Evolutionary conservation across 2,329 filamentous ascomycete genomes (phyloP), one percentile per base, ranked within the genome.

Genomic region (Botrytis cinerea): DNA sequence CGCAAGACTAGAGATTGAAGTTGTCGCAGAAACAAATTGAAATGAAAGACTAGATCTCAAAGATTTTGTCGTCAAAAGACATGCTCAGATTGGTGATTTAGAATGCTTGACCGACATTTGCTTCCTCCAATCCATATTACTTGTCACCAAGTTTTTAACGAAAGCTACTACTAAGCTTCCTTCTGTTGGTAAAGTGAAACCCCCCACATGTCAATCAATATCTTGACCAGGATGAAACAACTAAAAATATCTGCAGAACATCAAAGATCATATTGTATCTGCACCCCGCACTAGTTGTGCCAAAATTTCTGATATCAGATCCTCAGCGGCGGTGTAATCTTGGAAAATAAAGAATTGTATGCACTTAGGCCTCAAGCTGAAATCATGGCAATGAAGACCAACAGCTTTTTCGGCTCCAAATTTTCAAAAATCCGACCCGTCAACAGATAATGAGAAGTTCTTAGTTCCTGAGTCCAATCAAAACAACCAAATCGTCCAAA

Each of bases 11-110:
- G 70, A 72, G 43, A 72, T 72, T 59, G 70, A 72, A 25, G 61
- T 67, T 60, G 48, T 72, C 32, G 70, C 70, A 45, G 60, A 72
- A 72, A 66, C 70, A 25, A 72, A 72, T 18, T 72, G 40, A 72
- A 68, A 46, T 57, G 14, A 67, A 45, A 57, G 14, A 25, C 22
- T 45, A 32, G 28, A 38, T 25, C 14, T 20, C 25, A 46, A 35
- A 14, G 2, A 14, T 22, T 25, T 43, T 45, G 22, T 35, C 12
- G 20, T 35, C 32, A 12, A 12, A 28, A 18, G 28, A n/a, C 20
- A 8, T 48, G 1, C 28, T n/a, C 20, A n/a, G 4, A 14, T 51
- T 38, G 28, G 32, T 16, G 22, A n/a, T 48, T 10, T 16, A 38
- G 14, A 51, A 18, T 66, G 22, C 45, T 45, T 51, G 14, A 16